These are phyloP conservation scores for Colletotrichum horii DNA, from an alignment of 2,329 filamentous ascomycete genomes.

Conservation along the genomic window DNA sequence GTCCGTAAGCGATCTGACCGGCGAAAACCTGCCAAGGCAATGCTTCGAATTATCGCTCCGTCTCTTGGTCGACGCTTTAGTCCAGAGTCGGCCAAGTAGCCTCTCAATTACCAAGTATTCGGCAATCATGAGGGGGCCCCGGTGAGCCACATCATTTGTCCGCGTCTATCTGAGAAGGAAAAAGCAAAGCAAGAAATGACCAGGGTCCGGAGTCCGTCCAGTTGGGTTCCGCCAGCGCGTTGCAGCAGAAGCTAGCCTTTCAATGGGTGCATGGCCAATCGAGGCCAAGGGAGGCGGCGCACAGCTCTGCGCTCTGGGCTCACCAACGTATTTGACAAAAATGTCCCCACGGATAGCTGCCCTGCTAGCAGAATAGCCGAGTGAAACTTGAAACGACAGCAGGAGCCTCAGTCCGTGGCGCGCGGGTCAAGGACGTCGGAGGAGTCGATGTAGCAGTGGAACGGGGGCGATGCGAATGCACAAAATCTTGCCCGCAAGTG, in stretches of 20 bases:
- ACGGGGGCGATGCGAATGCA: background rate
- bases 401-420: background rate
- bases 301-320: background rate
- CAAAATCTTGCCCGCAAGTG: background rate
- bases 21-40: background rate
- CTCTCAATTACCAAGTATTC: background rate
- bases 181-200: background rate
- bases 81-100: background rate
- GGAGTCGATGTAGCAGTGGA: background rate
- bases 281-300: background rate
- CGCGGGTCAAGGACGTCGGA: background rate
- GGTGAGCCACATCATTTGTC: background rate
- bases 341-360: background rate
- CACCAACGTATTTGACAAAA: background rate
- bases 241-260: background rate
- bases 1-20: constrained; percentile 4
- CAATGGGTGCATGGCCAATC: constrained; percentile 1
- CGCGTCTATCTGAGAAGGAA: background rate
- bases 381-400: constrained; percentile 12
- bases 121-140: background rate
- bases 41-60: background rate
- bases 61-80: background rate
- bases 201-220: background rate
- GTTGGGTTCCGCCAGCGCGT: background rate
- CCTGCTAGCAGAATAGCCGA: background rate